phyloP scores from a whole-genome alignment of 2,329 filamentous ascomycete genomes.

The Dactylonectria macrodidyma region DNA sequence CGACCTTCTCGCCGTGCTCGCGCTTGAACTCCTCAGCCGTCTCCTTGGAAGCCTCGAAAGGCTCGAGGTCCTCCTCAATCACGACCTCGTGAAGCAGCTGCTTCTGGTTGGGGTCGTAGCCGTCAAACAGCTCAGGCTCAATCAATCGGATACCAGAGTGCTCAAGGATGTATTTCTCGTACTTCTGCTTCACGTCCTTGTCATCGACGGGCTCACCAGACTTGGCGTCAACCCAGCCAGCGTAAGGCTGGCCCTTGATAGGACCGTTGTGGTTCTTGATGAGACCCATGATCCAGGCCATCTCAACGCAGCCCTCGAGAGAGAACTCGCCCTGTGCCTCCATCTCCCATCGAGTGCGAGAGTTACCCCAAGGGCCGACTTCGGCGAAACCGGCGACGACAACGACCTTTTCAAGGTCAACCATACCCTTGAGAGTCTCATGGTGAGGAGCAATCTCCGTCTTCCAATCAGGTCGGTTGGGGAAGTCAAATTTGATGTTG shows the following conservation, averaged over 20 bases:
- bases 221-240: conserved; percentile 97
- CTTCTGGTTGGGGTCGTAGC: conserved; percentile 99
- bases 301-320: conserved; percentile 96
- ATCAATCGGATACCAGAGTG: conserved; percentile 98
- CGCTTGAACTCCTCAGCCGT: conserved; percentile 97
- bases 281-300: conserved; percentile 99
- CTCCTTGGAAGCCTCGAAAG: conserved; percentile 97
- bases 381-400: conserved; percentile 98
- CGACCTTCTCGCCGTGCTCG: conserved; percentile 97
- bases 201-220: conserved; percentile 96
- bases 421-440: conserved; percentile 93
- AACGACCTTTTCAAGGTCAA: conserved; percentile 97
- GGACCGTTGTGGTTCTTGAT: conserved; percentile 99
- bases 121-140: conserved; percentile 95
- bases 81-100: conserved; percentile 98
- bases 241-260: conserved; percentile 96
- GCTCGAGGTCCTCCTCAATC: conserved; percentile 96
- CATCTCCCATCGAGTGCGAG: conserved; percentile 99
- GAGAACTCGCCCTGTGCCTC: conserved; percentile 97
- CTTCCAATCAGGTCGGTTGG: conserved; percentile 91
- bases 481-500: conserved; percentile 99
- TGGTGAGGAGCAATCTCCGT: conserved; percentile 91
- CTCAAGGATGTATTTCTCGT: conserved; percentile 96
- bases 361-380: conserved; percentile 98
- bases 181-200: conserved; percentile 97